Conservation (phyloP, 768 basidiomycete species). For the Daedaleopsis sinensis region DNA sequence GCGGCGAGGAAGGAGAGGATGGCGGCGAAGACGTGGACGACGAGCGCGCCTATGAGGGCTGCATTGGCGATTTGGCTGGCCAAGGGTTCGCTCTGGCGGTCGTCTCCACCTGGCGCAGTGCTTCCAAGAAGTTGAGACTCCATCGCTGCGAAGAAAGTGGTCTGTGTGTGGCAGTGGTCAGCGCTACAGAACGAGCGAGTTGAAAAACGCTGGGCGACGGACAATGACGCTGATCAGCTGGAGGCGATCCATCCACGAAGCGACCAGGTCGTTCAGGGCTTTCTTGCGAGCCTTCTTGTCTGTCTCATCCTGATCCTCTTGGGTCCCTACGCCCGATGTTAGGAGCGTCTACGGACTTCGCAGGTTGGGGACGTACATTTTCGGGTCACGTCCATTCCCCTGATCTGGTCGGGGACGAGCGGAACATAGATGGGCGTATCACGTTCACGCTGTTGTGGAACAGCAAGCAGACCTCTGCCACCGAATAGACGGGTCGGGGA, state of each 20-base stretch:
- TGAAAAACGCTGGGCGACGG: conserved; percentile 24
- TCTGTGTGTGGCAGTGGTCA: conserved; percentile 35
- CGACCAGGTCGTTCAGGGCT: conserved; percentile 51
- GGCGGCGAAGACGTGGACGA: conserved; percentile 55
- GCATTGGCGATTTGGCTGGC: conserved; percentile 39
- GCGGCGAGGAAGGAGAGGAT: conserved; percentile 54
- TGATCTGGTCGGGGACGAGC: background rate
- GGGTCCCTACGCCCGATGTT: conserved; percentile 38
- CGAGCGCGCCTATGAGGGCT: conserved; percentile 50
- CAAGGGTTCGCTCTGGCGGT: background rate
- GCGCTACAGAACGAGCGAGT: background rate
- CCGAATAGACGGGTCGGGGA: background rate
- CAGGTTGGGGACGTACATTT: background rate
- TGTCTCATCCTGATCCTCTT: conserved; percentile 49
- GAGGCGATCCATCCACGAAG: conserved; percentile 63
- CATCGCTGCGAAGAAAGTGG: conserved; percentile 63
- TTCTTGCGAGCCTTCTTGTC: conserved; percentile 49
- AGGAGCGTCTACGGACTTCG: background rate
- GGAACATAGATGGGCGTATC: background rate
- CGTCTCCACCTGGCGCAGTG: conserved; percentile 35
- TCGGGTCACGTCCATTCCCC: background rate
- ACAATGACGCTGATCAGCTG: conserved; percentile 65
- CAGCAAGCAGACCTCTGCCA: background rate
- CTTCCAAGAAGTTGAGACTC: conserved; percentile 56
- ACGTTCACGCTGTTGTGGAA: background rate